A percentile compares a stretch with the other conserved stretches of the same genome.
Conservation (phyloP, 2,329 filamentous ascomycete species). For the Fusarium sp. region DNA sequence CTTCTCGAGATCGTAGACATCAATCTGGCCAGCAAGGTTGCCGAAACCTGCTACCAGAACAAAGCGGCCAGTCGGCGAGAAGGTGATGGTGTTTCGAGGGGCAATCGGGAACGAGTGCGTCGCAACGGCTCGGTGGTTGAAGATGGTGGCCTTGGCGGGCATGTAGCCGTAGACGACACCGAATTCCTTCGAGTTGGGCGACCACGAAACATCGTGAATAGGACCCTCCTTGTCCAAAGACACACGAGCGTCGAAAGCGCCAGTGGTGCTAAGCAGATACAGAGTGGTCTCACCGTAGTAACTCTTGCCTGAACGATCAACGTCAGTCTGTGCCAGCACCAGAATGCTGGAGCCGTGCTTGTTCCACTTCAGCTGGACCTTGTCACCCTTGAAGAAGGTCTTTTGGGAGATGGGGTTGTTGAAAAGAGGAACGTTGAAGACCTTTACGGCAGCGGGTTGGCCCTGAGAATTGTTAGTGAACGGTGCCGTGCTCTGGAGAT, state of each 20-base stretch:
- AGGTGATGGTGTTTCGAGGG: constrained; percentile 93
- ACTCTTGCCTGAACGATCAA: constrained; percentile 98
- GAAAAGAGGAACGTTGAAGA: constrained; percentile 93
- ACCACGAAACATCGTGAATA: constrained; percentile 99
- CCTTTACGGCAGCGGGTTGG: constrained; percentile 91
- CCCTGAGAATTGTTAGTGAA: constrained; percentile 64
- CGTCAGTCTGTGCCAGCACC: constrained; percentile 95
- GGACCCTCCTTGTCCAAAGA: constrained; percentile 95
- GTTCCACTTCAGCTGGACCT: constrained; percentile 99
- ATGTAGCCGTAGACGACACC: constrained; percentile 98
- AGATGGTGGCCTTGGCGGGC: constrained; percentile 99
- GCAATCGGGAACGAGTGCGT: constrained; percentile 86
- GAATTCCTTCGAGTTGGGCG: constrained; percentile 96
- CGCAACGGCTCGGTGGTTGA: constrained; percentile 85
- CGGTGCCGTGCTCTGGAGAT: too few species aligned
- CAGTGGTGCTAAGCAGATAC: constrained; percentile 91
- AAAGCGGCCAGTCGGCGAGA: constrained; percentile 93
- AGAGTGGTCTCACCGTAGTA: constrained; percentile 99
- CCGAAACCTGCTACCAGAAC: constrained; percentile 95
- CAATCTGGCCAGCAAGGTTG: constrained; percentile 96
- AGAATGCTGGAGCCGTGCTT: constrained; percentile 88
- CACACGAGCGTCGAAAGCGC: constrained; percentile 90
- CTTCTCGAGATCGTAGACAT: constrained; percentile 95
- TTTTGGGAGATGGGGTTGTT: constrained; percentile 87
- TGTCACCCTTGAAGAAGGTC: constrained; percentile 99